Base-by-base conservation (phyloP, 306 rosid genomes). In the Luffa acutangula region DNA sequence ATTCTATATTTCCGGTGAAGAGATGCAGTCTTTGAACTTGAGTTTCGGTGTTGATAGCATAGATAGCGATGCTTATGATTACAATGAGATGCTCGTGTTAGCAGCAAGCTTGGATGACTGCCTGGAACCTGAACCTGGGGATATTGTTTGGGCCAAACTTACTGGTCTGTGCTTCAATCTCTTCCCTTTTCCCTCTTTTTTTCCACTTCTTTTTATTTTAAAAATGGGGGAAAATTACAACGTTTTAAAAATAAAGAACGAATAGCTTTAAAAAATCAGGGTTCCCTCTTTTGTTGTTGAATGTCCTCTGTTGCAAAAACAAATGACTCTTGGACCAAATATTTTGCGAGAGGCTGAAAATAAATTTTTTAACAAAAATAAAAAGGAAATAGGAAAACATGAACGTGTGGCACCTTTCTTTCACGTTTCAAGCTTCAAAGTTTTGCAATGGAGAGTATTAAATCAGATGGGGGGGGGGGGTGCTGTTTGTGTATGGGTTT, bases 111-210 rank as follows among this genome's bases (percentile, higher is more conserved):
- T 93, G 89, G 91, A 93, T 75, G 97, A 90, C 79, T 90, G 90
- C 69, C 95, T 89, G 83, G 96, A 95, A 36, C 88, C 89, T 79
- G 99, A 93, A 78, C 90, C 96, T 9, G 97, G 96, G 81, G 99
- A 95, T 83, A 89, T 95, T 34, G 75, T 95, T 78, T 95, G 99
- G 99, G 99, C 98, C 77, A 95, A 95, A 87, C 94, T 95, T 84
- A 95, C 99, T 80, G 99, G 99, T 95, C 71, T 78, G 85, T 86
- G 79, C 80, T 86, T 74, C 52, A 59, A 59, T 83, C 81, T 81
- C 66, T 76, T 57, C 66, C 53, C 39, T 76, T 42, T 41, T n/a
- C 37, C 34, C 52, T 36, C 3, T 3, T 48, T 20, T 13, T 71
- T 13, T 57, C 43, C 57, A 3, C 3, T 0, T 25, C 31, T 0